A percentile compares a stretch with the other conserved stretches of the same genome.
phyloP scores from a whole-genome alignment of 371 early-diverging fungal genomes.

The Circinella umbellata region DNA sequence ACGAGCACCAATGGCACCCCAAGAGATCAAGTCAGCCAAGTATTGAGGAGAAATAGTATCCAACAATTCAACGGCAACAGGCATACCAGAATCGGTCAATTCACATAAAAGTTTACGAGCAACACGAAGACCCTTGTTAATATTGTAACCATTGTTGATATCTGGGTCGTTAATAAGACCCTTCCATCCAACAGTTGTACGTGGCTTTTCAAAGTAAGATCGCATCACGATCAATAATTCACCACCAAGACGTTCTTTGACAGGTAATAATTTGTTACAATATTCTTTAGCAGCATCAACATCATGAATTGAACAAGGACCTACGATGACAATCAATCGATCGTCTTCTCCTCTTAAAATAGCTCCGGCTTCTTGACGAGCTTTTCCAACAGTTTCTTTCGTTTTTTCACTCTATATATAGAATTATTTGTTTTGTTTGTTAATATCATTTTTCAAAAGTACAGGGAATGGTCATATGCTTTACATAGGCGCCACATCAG shows the following conservation, averaged over 20 bases:
- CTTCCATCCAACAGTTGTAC: slow-evolving; percentile 96
- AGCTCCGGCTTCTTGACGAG: slow-evolving; percentile 68
- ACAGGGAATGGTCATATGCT: too few relatives aligned
- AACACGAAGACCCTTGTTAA: slow-evolving; percentile 89
- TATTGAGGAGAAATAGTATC: slow-evolving; percentile 96
- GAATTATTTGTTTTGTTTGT: not conserved
- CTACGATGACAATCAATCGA: slow-evolving; percentile 86
- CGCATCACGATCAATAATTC: slow-evolving; percentile 90
- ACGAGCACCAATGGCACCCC: slow-evolving; percentile 96
- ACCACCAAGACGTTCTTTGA: slow-evolving; percentile 54
- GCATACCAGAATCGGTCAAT: slow-evolving; percentile 82
- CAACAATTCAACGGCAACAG: slow-evolving; percentile 88
- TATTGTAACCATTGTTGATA: slow-evolving; percentile 83
- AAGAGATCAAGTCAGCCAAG: slow-evolving; percentile 88
- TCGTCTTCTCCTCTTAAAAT: slow-evolving; percentile 85
- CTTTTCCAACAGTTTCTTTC: slow-evolving; percentile 52
- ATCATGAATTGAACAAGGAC: slow-evolving; percentile 95
- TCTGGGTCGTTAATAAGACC: slow-evolving; percentile 92
- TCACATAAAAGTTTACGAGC: slow-evolving; percentile 81
- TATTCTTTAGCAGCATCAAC: slow-evolving; percentile 86
- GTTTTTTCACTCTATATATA: slow-evolving; percentile 32
- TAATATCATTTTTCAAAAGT: too few relatives aligned
- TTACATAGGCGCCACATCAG: too few relatives aligned
- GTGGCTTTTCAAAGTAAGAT: slow-evolving; percentile 94
- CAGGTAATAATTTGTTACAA: slow-evolving; percentile 55